phyloP scores from a whole-genome alignment of 495 filamentous ascomycete genomes.

The Echria macrotheca region DNA sequence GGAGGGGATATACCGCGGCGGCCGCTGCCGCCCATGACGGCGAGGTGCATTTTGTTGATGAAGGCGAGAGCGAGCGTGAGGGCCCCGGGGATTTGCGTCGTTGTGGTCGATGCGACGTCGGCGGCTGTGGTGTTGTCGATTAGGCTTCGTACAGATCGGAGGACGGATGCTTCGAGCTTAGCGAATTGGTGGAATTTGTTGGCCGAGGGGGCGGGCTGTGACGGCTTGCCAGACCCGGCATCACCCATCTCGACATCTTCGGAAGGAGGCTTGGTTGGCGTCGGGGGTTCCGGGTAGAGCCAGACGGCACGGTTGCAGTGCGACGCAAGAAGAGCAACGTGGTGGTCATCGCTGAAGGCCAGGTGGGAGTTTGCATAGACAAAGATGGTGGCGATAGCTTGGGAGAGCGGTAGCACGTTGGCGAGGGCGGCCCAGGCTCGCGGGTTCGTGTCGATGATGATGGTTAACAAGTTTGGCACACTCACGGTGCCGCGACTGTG shows the following conservation, averaged over 20 bases:
- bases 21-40: constrained; percentile 28
- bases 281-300: constrained; percentile 65
- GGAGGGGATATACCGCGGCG: constrained; percentile 23
- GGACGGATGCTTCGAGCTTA: constrained; percentile 72
- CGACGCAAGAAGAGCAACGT: constrained; percentile 85
- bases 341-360: constrained; percentile 85
- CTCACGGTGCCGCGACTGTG: constrained; percentile 57
- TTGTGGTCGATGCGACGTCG: constrained; percentile 57
- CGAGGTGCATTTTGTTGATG: constrained; percentile 59
- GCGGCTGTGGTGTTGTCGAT: constrained; percentile 56
- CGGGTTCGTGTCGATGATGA: constrained; percentile 95
- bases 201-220: constrained; percentile 50
- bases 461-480: constrained; percentile 78
- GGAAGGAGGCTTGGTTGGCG: constrained; percentile 20
- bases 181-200: constrained; percentile 95
- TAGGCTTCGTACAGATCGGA: constrained; percentile 62
- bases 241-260: constrained; percentile 45
- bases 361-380: constrained; percentile 96
- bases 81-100: constrained; percentile 81
- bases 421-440: constrained; percentile 82
- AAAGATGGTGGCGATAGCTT: constrained; percentile 82
- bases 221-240: constrained; percentile 7
- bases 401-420: constrained; percentile 71
- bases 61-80: constrained; percentile 83
- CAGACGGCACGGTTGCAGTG: constrained; percentile 79